Base-by-base conservation (phyloP, 2,329 filamentous ascomycete genomes). In the Byssoonygena ceratinophila region DNA sequence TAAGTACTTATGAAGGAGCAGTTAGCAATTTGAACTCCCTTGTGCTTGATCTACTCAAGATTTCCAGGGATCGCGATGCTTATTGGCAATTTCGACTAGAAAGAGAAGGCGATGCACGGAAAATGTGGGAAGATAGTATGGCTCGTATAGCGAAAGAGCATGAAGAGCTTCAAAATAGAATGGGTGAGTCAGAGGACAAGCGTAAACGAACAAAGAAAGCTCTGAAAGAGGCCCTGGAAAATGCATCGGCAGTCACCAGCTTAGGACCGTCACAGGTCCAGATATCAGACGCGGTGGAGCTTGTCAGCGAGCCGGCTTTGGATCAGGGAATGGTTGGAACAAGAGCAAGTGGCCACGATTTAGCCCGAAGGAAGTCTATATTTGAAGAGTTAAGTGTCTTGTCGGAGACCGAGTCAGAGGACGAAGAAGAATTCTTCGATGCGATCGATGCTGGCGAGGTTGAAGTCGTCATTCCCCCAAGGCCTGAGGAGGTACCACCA, bases 121-220 rank as follows among this genome's bases (percentile, higher is more conserved):
- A 87, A 55, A 87, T 98, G 81, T 98, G 92, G 92, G 92, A 98
- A 70, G 92, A 98, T 63, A 97, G 90, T 69, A 96, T 98, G 92
- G 89, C 92, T 8, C 83, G 90, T 61, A 85, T 98, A n/a, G 92
- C 90, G 16, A 83, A 82, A 52, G 92, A 98, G 66, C 92, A 98
- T 61, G 92, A 97, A 68, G 80, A 89, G 48, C 77, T 98, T 1
- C 88, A 97, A 65, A 87, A 81, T 32, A 84, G 83, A 54, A 86
- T 96, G 55, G 88, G 87, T 41, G 87, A 95, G 68, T 87, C 89
- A 1, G 91, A 97, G 67, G 80, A 85, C 64, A 97, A 94, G 75
- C 81, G 89, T 53, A 90, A 86, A 66, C 79, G 86, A 57, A 92
- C 92, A 2, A 97, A 95, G 74, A 83, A 84, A 57, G 90, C 89